Percentiles rank a stretch among this genome's conserved stretches.
Evolutionary conservation across 2,329 filamentous ascomycete genomes (phyloP).

Genomic region (Berkeleyomyces basicola): DNA sequence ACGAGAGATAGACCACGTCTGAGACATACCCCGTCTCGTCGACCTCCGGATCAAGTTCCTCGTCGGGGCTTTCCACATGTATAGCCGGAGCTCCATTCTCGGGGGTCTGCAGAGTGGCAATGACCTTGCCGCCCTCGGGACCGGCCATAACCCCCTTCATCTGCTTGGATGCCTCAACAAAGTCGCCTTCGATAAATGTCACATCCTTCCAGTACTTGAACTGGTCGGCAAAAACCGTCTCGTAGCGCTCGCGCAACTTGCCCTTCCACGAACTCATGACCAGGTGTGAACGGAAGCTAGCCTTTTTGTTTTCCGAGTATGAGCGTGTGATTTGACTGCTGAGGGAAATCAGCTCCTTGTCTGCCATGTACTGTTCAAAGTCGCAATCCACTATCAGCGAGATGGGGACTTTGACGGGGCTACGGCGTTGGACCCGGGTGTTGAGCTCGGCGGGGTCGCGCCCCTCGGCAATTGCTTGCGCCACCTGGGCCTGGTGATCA

Average conservation of each 20-base stretch:
- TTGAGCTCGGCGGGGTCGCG: constrained; percentile 24
- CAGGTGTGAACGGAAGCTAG: constrained; percentile 52
- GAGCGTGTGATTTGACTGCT: constrained; percentile 68
- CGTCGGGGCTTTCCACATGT: constrained; percentile 15
- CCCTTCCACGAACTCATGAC: constrained; percentile 66
- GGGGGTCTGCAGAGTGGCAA: constrained; percentile 36
- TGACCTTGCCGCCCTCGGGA: constrained; percentile 37
- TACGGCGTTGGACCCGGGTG: constrained; percentile 20
- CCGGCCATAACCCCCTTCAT: constrained; percentile 52
- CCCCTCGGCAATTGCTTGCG: constrained; percentile 26
- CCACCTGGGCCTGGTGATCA: constrained; percentile 33
- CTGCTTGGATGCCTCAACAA: constrained; percentile 47
- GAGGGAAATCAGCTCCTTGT: constrained; percentile 71
- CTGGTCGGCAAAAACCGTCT: constrained; percentile 52
- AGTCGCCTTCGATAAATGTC: constrained; percentile 56
- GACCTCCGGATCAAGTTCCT: constrained; percentile 20
- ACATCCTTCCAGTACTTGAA: constrained; percentile 70
- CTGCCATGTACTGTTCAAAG: constrained; percentile 79
- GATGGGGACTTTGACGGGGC: constrained; percentile 47
- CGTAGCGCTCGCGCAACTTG: constrained; percentile 59
- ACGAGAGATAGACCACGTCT: constrained; percentile 67
- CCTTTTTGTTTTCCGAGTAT: constrained; percentile 73
- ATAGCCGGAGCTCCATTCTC: constrained; percentile 15
- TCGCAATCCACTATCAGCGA: constrained; percentile 78
- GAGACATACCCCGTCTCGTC: constrained; percentile 23